phyloP scores from a whole-genome alignment of 2,329 filamentous ascomycete genomes.

The Juglanconis oblonga region DNA sequence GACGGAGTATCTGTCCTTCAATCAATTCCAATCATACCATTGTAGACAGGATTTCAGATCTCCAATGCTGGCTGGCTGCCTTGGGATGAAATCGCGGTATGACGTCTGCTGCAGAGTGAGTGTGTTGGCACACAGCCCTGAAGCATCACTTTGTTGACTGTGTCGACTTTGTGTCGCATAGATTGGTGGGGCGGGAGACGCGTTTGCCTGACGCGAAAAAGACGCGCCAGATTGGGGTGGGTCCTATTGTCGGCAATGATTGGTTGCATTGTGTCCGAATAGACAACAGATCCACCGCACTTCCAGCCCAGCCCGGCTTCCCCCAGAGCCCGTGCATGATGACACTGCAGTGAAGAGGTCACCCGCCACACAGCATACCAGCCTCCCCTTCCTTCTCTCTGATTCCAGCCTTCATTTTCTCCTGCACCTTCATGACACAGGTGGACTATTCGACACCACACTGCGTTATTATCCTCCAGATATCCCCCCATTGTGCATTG shows the following conservation, averaged over 20 bases:
- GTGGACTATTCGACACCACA: neutral
- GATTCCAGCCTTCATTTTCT: neutral
- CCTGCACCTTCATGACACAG: neutral
- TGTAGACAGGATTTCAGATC: neutral
- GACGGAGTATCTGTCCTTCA: neutral
- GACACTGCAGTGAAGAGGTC: neutral
- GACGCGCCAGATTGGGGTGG: neutral
- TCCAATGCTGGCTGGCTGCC: neutral
- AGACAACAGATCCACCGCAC: too few species aligned
- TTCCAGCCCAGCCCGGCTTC: neutral
- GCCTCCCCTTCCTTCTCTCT: slow-evolving; percentile 21
- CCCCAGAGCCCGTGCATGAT: neutral
- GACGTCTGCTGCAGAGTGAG: too few species aligned
- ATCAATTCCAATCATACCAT: neutral
- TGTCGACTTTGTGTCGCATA: neutral
- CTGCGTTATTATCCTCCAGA: neutral
- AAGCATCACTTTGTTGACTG: slow-evolving; percentile 5
- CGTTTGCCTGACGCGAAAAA: neutral
- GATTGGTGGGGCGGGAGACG: neutral
- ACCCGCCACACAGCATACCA: slow-evolving; percentile 5
- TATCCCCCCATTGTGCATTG: neutral
- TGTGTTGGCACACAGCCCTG: too few species aligned
- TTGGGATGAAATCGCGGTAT: too few species aligned
- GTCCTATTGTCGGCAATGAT: neutral
- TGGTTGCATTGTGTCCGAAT: neutral